A percentile compares a stretch with the other conserved stretches of the same genome.
phyloP scores from a whole-genome alignment of 2,329 filamentous ascomycete genomes.

The Ceratocystis ficicola region DNA sequence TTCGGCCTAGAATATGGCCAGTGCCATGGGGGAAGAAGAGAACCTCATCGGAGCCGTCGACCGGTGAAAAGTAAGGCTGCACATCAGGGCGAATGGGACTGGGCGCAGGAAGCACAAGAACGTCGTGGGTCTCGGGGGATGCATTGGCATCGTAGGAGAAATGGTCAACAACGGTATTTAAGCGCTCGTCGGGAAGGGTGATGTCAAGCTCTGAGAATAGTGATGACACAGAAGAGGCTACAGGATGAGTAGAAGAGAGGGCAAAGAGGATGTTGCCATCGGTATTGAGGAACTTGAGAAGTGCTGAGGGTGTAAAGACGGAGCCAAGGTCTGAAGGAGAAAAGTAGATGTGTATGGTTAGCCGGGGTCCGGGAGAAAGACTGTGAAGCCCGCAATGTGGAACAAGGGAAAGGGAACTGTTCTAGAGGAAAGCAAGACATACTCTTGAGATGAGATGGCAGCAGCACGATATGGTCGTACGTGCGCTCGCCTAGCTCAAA shows the following conservation, averaged over 20 bases:
- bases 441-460: constrained; percentile 88
- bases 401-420: background rate
- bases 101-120: constrained; percentile 65
- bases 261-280: constrained; percentile 84
- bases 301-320: constrained; percentile 67
- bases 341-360: constrained; percentile 9
- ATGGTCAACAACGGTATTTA: constrained; percentile 80
- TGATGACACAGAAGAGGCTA: constrained; percentile 61
- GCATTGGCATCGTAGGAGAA: constrained; percentile 79
- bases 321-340: constrained; percentile 63
- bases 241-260: constrained; percentile 58
- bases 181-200: constrained; percentile 72
- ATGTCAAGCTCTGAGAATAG: constrained; percentile 84
- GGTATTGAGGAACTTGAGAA: constrained; percentile 84
- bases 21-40: constrained; percentile 73
- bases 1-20: constrained; percentile 69
- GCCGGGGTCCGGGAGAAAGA: background rate
- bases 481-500: constrained; percentile 77
- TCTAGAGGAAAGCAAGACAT: constrained; percentile 24
- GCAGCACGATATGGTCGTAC: constrained; percentile 82
- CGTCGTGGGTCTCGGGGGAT: constrained; percentile 73
- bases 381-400: too few species aligned
- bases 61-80: constrained; percentile 64
- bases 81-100: constrained; percentile 52
- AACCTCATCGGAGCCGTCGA: constrained; percentile 37